Percentiles rank a stretch among this genome's conserved stretches.
Evolutionary conservation across 768 basidiomycete genomes (phyloP).

Genomic region (Rubroboletus satanas): DNA sequence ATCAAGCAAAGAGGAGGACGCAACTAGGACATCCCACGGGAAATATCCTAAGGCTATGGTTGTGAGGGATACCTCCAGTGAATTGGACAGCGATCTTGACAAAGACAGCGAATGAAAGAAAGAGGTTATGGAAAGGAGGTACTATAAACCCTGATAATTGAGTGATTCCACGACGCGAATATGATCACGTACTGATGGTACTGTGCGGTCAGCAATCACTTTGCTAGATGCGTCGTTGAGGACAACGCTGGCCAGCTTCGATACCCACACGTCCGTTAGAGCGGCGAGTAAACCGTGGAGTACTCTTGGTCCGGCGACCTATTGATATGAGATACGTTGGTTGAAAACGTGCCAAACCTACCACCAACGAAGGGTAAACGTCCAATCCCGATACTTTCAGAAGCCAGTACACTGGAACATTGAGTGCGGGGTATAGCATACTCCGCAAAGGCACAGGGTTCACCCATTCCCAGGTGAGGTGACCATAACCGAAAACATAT

Average conservation of each 20-base stretch:
- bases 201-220: slow-evolving; percentile 26
- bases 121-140: slow-evolving; percentile 76
- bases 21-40: slow-evolving; percentile 56
- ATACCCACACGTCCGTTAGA: slow-evolving; percentile 72
- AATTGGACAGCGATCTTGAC: slow-evolving; percentile 89
- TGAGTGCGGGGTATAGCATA: slow-evolving; percentile 77
- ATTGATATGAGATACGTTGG: background rate
- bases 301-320: slow-evolving; percentile 75
- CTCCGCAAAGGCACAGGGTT: slow-evolving; percentile 67
- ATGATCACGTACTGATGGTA: slow-evolving; percentile 56
- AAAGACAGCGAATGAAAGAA: slow-evolving; percentile 84
- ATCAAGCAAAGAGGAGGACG: slow-evolving; percentile 21
- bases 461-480: slow-evolving; percentile 96
- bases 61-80: slow-evolving; percentile 83
- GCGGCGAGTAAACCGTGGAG: slow-evolving; percentile 77
- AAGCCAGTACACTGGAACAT: slow-evolving; percentile 72
- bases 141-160: slow-evolving; percentile 38
- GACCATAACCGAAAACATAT: slow-evolving; percentile 86
- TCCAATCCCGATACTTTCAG: slow-evolving; percentile 58
- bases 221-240: slow-evolving; percentile 51
- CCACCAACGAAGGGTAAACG: slow-evolving; percentile 49
- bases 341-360: slow-evolving; percentile 36
- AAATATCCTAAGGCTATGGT: slow-evolving; percentile 73
- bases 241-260: slow-evolving; percentile 52
- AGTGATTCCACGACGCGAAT: background rate